Conservation (phyloP, 208 protist species). For the Acanthamoeba quina region DNA sequence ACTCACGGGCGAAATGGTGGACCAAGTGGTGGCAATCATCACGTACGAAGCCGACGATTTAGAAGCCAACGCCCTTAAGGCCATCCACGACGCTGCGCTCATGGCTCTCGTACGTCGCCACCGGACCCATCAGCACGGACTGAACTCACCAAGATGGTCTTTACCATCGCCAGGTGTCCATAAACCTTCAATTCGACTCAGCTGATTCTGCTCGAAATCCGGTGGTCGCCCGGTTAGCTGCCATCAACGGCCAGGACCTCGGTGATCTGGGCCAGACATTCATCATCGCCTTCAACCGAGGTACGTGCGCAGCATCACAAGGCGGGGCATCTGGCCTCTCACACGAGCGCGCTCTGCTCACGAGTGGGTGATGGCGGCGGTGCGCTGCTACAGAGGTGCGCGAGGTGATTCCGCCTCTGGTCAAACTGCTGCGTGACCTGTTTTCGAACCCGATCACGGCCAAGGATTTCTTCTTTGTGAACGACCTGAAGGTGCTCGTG, state of each 20-base stretch:
- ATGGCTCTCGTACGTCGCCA: not conserved
- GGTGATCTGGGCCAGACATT: conserved; percentile 19
- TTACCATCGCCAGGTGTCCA: not conserved
- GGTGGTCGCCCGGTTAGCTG: not conserved
- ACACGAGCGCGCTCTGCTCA: too few species aligned
- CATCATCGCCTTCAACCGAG: conserved; percentile 46
- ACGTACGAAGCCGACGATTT: not conserved
- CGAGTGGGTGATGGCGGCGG: too few species aligned
- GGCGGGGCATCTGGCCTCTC: too few species aligned
- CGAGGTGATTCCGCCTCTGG: conserved; percentile 27
- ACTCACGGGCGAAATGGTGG: not conserved
- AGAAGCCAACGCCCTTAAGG: not conserved
- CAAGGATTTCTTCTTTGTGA: conserved; percentile 37
- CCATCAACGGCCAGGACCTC: conserved; percentile 29
- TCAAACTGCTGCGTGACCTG: conserved; percentile 8
- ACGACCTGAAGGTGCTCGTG: conserved; percentile 62
- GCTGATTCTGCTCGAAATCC: not conserved
- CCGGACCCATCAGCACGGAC: not conserved
- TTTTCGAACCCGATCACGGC: conserved; percentile 31
- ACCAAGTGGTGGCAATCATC: not conserved
- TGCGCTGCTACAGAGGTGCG: conserved; percentile 64
- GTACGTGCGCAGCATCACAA: too few species aligned
- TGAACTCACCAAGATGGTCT: too few species aligned
- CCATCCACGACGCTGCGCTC: conserved; percentile 17
- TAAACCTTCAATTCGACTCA: conserved; percentile 16